phyloP scores from a whole-genome alignment of 306 rosid species.

The Acacia crassicarpa region DNA sequence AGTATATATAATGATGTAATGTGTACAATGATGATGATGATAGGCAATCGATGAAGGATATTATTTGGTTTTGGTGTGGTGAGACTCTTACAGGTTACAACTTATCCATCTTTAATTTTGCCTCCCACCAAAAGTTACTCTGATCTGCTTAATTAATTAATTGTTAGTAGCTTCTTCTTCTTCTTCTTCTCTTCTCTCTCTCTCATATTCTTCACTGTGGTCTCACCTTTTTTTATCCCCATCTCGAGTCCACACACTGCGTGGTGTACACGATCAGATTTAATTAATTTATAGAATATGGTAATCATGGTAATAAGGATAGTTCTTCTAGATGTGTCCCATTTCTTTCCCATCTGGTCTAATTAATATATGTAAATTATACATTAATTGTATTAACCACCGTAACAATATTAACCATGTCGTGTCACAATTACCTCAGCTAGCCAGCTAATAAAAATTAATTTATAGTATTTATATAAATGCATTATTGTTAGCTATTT shows the following conservation, averaged over 20 bases:
- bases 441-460: not conserved
- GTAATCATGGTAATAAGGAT: not conserved
- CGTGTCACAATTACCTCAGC: not conserved
- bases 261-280: constrained; percentile 41
- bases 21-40: constrained; percentile 35
- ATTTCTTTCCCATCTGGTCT: not conserved
- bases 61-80: constrained; percentile 19
- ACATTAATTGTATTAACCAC: not conserved
- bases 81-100: constrained; percentile 35
- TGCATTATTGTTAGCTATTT: not conserved
- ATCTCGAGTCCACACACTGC: constrained; percentile 30
- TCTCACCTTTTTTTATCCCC: not conserved
- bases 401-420: not conserved
- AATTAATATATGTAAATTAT: not conserved
- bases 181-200: too few relatives aligned
- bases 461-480: not conserved
- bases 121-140: constrained; percentile 40
- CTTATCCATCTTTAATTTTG: not conserved
- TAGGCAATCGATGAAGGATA: constrained; percentile 40
- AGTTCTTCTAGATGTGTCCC: constrained; percentile 22
- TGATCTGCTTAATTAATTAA: too few relatives aligned
- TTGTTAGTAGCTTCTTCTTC: not conserved
- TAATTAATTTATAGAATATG: not conserved
- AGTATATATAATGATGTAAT: not conserved
- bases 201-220: not conserved